Evolutionary conservation across 208 protist genomes (phyloP).

Genomic region (Acanthamoeba culbertsoni): DNA sequence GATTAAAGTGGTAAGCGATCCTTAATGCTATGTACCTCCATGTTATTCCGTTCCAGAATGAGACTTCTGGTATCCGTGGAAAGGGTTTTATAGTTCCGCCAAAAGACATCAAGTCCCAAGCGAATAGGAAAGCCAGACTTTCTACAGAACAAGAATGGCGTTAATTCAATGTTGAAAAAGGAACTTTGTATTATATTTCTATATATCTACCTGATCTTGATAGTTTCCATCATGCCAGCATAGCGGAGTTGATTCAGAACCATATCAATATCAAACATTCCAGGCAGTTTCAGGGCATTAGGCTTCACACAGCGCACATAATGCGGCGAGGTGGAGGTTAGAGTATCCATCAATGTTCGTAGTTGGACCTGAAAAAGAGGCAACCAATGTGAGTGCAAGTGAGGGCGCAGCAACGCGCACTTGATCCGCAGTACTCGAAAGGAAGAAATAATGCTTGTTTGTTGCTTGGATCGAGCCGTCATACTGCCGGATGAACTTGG

Average conservation of each 20-base stretch:
- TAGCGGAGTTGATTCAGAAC: slow-evolving; percentile 67
- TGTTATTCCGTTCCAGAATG: not conserved
- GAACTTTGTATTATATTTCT: slow-evolving; percentile 24
- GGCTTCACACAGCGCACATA: slow-evolving; percentile 93
- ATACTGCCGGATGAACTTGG: slow-evolving; percentile 69
- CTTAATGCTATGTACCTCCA: no score
- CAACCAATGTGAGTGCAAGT: not conserved
- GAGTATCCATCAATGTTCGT: slow-evolving; percentile 62
- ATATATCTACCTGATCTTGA: slow-evolving; percentile 72
- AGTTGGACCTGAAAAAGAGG: slow-evolving; percentile 62
- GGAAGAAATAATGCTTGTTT: slow-evolving; percentile 27
- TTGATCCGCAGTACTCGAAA: not conserved
- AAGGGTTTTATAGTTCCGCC: not conserved
- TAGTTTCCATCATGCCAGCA: slow-evolving; percentile 71
- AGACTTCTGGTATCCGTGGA: not conserved
- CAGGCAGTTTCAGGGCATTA: slow-evolving; percentile 76
- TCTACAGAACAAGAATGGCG: slow-evolving; percentile 60
- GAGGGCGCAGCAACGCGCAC: no score
- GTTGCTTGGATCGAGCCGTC: slow-evolving; percentile 50
- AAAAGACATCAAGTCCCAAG: not conserved
- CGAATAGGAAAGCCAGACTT: slow-evolving; percentile 67
- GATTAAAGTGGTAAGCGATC: no score
- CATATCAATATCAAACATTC: not conserved
- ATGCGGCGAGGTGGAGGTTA: slow-evolving; percentile 88
- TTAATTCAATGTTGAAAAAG: slow-evolving; percentile 76